Base-by-base conservation (phyloP, 169 alveolate species). In the Plasmodium berghei region DNA sequence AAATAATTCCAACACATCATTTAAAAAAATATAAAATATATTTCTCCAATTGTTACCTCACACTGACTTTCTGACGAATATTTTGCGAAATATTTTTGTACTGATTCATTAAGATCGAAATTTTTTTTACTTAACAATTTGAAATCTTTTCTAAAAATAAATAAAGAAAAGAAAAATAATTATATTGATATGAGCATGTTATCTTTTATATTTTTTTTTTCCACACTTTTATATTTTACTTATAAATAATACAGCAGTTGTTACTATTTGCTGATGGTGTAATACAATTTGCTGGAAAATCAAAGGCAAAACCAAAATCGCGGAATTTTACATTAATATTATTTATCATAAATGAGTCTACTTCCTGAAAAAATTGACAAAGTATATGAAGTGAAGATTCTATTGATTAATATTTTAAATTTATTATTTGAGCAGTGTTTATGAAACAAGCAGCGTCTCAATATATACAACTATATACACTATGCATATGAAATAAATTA, bases 181-280 rank as follows among this genome's bases (percentile, higher is more conserved):
- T 69, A 1, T 69, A n/a, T 24, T 20, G 2, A 5, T 55, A 28
- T 8, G 49, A n/a, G 0, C 2, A 4, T 67, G 6, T 0, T 14
- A 0, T n/a, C 8, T 26, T 45, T 26, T 18, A 12, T 48, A 28
- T 22, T 40, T 26, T 48, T 34, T 42, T 24, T 62, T 26, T 62
- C 1, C 20, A 2, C 14, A 48, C 48, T 48, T 22, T 52, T 52
- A 9, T 71, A 42, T 73, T 61, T 59, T 75, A 75, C 88, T 56
- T 55, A 56, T 62, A 75, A 28, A 64, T 24, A 46, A 75, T 42
- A 22, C 88, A 75, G 22, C 87, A 73, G 26, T 75, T 75, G 88
- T 75, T 75, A 34, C 74, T 63, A 10, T 9, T 75, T 2, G 88
- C 18, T 24, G 40, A 14, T 8, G 22, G 48, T 12, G 59, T 16